phyloP scores from a whole-genome alignment of 2,329 filamentous ascomycete species.

The Ilyonectria destructans region DNA sequence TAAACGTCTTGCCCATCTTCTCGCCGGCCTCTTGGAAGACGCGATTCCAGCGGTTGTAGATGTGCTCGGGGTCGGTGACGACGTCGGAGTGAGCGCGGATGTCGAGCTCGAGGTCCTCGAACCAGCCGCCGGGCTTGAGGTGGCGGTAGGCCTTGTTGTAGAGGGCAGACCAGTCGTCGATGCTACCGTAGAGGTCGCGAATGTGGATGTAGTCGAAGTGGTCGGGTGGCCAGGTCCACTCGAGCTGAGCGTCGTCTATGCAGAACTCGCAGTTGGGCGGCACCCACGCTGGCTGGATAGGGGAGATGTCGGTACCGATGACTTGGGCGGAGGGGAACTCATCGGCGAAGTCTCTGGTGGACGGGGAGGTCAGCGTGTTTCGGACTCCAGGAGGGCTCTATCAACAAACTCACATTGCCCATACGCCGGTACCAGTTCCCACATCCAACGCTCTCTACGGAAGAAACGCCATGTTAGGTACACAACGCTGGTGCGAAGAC shows the following conservation, averaged over 20 bases:
- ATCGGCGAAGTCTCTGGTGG: conserved; percentile 32
- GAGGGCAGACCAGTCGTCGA: conserved; percentile 33
- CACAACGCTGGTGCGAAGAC: not conserved
- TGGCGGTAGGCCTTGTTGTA: conserved; percentile 27
- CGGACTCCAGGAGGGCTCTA: not conserved
- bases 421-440: conserved; percentile 31
- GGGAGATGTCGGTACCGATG: conserved; percentile 34
- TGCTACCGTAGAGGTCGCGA: conserved; percentile 36
- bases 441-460: conserved; percentile 25
- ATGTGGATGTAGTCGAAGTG: conserved; percentile 39
- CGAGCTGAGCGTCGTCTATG: conserved; percentile 30
- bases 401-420: conserved; percentile 28
- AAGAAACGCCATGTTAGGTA: conserved; percentile 9
- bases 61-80: conserved; percentile 33
- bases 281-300: conserved; percentile 30
- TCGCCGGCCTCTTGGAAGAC: conserved; percentile 37
- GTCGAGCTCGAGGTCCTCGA: conserved; percentile 35
- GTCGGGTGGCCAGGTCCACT: conserved; percentile 35
- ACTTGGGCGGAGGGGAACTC: conserved; percentile 35
- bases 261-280: conserved; percentile 30
- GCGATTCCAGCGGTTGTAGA: conserved; percentile 33
- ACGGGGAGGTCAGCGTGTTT: not conserved
- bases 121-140: conserved; percentile 35
- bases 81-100: conserved; percentile 35
- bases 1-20: conserved; percentile 37